A percentile compares a stretch with the other conserved stretches of the same genome.
Conservation (phyloP, 2,329 filamentous ascomycete genomes). For the Trichoderma sp. region DNA sequence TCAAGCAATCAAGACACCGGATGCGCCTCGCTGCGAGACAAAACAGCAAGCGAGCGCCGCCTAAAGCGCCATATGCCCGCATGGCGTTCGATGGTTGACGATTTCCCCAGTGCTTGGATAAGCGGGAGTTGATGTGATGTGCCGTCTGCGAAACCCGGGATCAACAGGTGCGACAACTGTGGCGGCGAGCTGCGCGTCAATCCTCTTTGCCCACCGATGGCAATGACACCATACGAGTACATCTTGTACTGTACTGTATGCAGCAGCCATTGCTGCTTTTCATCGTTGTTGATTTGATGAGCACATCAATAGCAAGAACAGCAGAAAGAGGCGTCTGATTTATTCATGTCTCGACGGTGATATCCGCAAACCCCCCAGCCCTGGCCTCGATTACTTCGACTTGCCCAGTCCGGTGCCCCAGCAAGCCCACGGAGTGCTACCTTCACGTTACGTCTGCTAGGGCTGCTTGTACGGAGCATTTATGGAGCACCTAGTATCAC, state of each 20-base stretch:
- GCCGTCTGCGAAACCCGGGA: not conserved
- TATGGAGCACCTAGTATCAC: not conserved
- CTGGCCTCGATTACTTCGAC: not conserved
- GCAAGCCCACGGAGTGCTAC: not conserved
- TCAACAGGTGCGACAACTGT: slow-evolving; percentile 5
- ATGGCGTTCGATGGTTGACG: not conserved
- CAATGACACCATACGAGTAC: not conserved
- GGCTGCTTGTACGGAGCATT: not conserved
- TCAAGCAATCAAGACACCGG: not conserved
- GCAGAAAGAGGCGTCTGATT: not conserved
- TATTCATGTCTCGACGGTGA: not conserved
- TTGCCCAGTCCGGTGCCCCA: slow-evolving; percentile 8
- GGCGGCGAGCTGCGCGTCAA: not conserved
- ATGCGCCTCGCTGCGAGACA: slow-evolving; percentile 7
- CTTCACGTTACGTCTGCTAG: not conserved
- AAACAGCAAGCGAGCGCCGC: slow-evolving; percentile 1
- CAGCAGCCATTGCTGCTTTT: not conserved
- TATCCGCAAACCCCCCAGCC: not conserved
- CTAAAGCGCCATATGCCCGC: not conserved
- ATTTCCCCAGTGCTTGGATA: not conserved
- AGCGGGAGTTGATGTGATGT: not conserved
- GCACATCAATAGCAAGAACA: not conserved
- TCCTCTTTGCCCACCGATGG: not conserved
- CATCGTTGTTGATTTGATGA: not conserved
- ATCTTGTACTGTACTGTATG: not conserved